Base-by-base conservation (phyloP, 2,329 filamentous ascomycete species). In the Verticillium albo-atrum region DNA sequence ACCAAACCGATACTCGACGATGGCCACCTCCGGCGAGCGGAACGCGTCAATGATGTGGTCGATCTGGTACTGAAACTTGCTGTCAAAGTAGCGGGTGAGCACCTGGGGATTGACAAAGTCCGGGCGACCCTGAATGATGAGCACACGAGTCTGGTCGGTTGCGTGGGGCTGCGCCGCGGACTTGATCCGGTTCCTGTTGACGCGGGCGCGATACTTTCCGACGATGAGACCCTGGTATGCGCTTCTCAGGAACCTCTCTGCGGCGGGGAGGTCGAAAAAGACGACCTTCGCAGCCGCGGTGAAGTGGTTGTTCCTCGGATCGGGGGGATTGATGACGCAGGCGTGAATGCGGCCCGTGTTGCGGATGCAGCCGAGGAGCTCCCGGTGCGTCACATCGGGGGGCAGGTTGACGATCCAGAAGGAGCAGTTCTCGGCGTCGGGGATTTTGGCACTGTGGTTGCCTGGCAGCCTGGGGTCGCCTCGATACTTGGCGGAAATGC, bases 401-500 rank as follows among this genome's bases (percentile, higher is more conserved):
- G 82, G 79, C 0, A 86, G 74, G 55, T 81, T 79, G 2, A 77
- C 81, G 27, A 86, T 63, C 77, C 81, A 85, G 1, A 85, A 70
- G 0, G 80, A 75, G 32, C 81, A 82, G 67, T 83, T 85, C 32
- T 75, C 58, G 3, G 67, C 61, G 32, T 75, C 68, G 0, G 74
- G 69, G 34, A 80, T 76, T 34, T 70, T 54, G 4, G 76, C 77
- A 2, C 73, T 75, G 51, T 68, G 70, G 68, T 80, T 81, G 10
- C 69, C 70, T 2, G 47, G 17, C 0, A 76, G 63, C 34, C 60
- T 64, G 0, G 71, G 70, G 61, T 79, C 72, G 25, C 77, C 78
- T 7, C 64, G 64, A 64, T 80, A 80, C 58, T 72, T 72, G 10
- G 65, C 64, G 1, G 72, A 74, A 59, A 76, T 58, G 9, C 62